These are phyloP conservation scores for Croton laevigatus DNA, from an alignment of 441 rosid species.

Conservation along the genomic window DNA sequence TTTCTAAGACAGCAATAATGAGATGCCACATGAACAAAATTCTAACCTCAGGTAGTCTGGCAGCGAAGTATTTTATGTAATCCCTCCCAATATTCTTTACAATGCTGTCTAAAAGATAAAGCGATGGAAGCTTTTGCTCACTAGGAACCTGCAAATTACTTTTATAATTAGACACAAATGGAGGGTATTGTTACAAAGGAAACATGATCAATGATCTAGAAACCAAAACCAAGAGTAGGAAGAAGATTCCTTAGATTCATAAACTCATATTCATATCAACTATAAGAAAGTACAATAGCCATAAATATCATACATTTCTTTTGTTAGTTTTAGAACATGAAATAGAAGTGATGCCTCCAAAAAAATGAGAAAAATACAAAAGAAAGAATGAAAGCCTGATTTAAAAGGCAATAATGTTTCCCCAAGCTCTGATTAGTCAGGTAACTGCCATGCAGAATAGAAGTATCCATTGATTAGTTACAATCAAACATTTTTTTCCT, in stretches of 20 bases:
- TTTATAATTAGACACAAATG: constrained; percentile 39
- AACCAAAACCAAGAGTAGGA: constrained; percentile 1
- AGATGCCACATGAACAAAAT: constrained; percentile 21
- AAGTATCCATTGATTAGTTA: constrained; percentile 5
- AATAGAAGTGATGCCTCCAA: neutral
- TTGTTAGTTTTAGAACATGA: neutral
- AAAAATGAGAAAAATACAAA: neutral
- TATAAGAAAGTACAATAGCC: neutral
- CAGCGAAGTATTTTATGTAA: constrained; percentile 82
- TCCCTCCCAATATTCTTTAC: constrained; percentile 95
- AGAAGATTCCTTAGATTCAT: neutral
- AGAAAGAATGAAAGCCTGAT: too few relatives aligned
- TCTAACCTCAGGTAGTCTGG: constrained; percentile 83
- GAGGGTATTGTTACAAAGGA: constrained; percentile 16
- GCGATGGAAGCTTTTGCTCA: constrained; percentile 97
- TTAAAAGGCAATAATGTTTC: neutral
- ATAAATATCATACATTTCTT: neutral
- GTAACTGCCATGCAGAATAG: neutral
- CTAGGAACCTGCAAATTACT: constrained; percentile 88
- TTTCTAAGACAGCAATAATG: neutral
- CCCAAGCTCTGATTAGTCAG: neutral
- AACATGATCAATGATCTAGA: neutral
- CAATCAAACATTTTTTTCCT: constrained; percentile 5
- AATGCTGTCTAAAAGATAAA: constrained; percentile 97
- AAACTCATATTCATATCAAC: neutral